Evolutionary conservation across 2,329 filamentous ascomycete genomes (phyloP).

Genomic region (Dactylonectria macrodidyma): DNA sequence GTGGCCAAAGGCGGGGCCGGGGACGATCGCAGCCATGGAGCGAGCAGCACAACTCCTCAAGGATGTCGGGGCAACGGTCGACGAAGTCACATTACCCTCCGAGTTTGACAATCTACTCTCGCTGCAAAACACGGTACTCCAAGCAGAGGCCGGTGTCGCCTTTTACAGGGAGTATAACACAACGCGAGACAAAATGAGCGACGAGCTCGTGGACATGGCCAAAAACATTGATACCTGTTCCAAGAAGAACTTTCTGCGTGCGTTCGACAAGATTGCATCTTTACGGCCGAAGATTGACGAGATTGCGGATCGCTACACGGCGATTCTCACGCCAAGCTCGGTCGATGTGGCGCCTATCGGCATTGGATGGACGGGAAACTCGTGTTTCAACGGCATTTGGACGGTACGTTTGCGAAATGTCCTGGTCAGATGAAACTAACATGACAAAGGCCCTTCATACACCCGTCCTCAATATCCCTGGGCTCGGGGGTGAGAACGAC

Average conservation of each 20-base stretch:
- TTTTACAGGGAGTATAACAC: conserved; percentile 67
- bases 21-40: conserved; percentile 55
- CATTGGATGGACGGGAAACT: conserved; percentile 63
- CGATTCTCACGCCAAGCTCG: conserved; percentile 70
- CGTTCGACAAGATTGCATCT: conserved; percentile 65
- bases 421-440: too few relatives aligned
- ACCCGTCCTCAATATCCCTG: conserved; percentile 38
- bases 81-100: conserved; percentile 65
- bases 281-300: conserved; percentile 66
- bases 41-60: conserved; percentile 54
- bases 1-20: conserved; percentile 60
- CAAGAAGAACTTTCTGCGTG: conserved; percentile 62
- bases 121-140: conserved; percentile 62
- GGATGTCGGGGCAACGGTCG: conserved; percentile 63
- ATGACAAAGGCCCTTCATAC: conserved; percentile 29
- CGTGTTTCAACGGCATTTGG: conserved; percentile 65
- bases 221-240: conserved; percentile 60
- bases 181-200: conserved; percentile 59
- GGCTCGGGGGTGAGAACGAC: conserved; percentile 31
- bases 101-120: conserved; percentile 58
- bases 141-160: conserved; percentile 64
- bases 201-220: conserved; percentile 61
- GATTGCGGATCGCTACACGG: conserved; percentile 64
- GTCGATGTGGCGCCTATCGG: conserved; percentile 70
- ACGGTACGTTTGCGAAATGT: conserved; percentile 55